Percentiles rank a stretch among this genome's conserved stretches.
Conservation (phyloP, 495 filamentous ascomycete genomes). For the Tetracladium marchalianum region DNA sequence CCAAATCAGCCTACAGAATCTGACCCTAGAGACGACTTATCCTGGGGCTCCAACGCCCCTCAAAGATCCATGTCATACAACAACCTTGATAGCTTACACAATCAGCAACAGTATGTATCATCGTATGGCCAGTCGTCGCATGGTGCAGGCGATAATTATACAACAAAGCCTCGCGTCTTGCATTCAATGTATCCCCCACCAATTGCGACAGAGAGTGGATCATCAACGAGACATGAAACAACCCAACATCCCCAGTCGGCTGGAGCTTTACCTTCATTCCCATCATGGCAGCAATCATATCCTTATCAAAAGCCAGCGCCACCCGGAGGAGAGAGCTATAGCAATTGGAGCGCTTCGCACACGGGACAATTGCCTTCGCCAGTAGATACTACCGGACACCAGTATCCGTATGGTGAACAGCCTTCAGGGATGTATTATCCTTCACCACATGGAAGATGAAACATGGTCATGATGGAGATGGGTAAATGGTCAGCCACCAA, state of each 20-base stretch:
- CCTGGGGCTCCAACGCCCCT: conserved; percentile 15
- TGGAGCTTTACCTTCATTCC: conserved; percentile 9
- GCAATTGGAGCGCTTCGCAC: conserved; percentile 8
- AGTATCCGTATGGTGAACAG: conserved; percentile 18
- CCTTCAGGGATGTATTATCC: conserved; percentile 12
- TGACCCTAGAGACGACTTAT: conserved; percentile 18
- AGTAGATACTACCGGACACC: not conserved
- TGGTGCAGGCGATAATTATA: conserved; percentile 10
- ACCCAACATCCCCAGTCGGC: conserved; percentile 13
- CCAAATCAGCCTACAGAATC: conserved; percentile 11
- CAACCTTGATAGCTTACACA: conserved; percentile 17
- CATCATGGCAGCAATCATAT: conserved; percentile 18
- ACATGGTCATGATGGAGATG: too few relatives aligned
- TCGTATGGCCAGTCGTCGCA: conserved; percentile 4
- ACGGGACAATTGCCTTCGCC: conserved; percentile 5
- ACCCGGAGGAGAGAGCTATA: conserved; percentile 11
- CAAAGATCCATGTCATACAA: conserved; percentile 21
- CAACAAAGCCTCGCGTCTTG: conserved; percentile 13
- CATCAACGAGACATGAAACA: conserved; percentile 1
- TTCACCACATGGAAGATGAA: conserved; percentile 11
- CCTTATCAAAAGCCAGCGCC: conserved; percentile 14
- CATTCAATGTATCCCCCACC: conserved; percentile 19
- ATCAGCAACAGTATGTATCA: conserved; percentile 10
- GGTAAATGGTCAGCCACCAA: too few relatives aligned
- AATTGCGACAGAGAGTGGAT: conserved; percentile 8